Evolutionary conservation across 345 rosid genomes (phyloP).

Genomic region (Bruguiera gymnorhiza): DNA sequence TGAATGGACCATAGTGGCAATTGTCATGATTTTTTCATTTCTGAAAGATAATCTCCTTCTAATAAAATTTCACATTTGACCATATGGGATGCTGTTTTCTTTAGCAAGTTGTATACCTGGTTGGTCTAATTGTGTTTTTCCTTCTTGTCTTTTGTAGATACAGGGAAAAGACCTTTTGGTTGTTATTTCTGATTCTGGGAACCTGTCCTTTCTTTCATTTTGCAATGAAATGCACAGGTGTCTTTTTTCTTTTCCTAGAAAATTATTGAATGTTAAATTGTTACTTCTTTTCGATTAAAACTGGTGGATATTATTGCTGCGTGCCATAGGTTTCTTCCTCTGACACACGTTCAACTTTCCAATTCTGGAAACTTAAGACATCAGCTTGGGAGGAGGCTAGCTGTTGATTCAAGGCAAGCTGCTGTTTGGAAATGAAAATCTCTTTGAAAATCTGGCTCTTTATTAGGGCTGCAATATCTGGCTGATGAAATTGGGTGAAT

Average conservation of each 20-base stretch:
- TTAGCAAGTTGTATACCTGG: background rate
- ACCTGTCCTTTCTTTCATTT: conserved; percentile 86
- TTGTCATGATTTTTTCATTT: background rate
- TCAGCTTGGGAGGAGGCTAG: conserved; percentile 86
- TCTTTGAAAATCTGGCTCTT: background rate
- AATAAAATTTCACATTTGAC: too few relatives aligned
- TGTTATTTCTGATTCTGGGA: conserved; percentile 97
- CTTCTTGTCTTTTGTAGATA: conserved; percentile 42
- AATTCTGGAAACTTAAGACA: conserved; percentile 72
- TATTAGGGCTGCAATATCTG: background rate
- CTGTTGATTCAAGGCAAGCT: conserved; percentile 78
- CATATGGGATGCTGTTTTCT: too few relatives aligned
- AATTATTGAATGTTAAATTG: conserved; percentile 12
- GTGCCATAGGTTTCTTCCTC: conserved; percentile 72
- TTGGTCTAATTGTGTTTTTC: conserved; percentile 4
- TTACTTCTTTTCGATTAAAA: background rate
- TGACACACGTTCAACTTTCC: conserved; percentile 75
- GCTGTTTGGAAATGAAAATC: background rate
- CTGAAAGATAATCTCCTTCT: background rate
- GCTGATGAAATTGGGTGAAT: background rate
- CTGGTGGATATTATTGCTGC: background rate
- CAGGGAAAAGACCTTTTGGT: conserved; percentile 74
- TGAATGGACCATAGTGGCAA: background rate
- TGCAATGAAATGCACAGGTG: conserved; percentile 98
- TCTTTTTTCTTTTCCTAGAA: conserved; percentile 15